Base-by-base conservation (phyloP, 2,329 filamentous ascomycete genomes). In the Tolypocladium tropicale region DNA sequence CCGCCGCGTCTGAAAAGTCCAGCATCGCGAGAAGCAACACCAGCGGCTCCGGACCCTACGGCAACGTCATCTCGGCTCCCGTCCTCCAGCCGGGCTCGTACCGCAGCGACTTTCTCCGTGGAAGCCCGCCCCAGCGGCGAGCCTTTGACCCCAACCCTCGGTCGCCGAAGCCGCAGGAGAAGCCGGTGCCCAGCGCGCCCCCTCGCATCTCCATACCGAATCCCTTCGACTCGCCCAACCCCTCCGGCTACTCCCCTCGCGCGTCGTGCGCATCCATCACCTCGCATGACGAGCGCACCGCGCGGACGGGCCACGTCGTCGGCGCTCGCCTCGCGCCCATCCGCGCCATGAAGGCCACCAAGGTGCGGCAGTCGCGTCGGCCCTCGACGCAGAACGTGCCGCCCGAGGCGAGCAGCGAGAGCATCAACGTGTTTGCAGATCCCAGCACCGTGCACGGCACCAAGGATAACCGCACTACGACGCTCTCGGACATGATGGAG, bases 21-120 rank as follows among this genome's bases (percentile, higher is more conserved):
- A 36, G 37, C 18, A 52, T 53, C 34, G 60, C 59, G 41, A 56
- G 65, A 21, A 58, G 59, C 43, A 55, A 58, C 28, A 46, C 55
- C 25, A 53, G 52, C 48, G 53, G 61, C 53, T 60, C 63, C 11
- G 60, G 60, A 43, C 62, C 61, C n/a, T 62, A 65, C 46, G 61
- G 64, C 46, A 78, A 78, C 62, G 75, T 83, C 63, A 78, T 85
- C 61, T 83, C 79, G 59, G 77, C 84, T 62, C 74, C 85, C 57
- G 75, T 85, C 56, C 70, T 79, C 51, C 66, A 71, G 55, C 63
- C 69, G 25, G 69, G 72, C 62, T 67, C 68, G 39, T 70, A 77
- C 57, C 76, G 80, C 54, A 76, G 74, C 39, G 81, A 83, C 63
- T 83, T 83, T 62, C 76, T 78, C 43, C 77, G 75, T 76, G 74